phyloP scores from a whole-genome alignment of 768 basidiomycete species.

The Trametes cubensis region DNA sequence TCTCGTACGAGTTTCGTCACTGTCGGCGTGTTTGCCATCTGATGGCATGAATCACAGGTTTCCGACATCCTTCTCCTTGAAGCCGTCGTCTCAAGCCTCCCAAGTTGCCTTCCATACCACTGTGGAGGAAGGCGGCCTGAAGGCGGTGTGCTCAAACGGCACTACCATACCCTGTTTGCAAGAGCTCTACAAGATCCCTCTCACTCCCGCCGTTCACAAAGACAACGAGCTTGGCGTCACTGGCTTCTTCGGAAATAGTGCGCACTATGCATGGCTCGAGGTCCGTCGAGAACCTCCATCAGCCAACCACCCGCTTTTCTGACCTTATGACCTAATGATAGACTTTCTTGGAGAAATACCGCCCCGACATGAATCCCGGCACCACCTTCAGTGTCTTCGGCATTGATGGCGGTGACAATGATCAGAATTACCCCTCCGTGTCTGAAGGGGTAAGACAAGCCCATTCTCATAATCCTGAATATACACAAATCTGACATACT shows the following conservation, averaged over 20 bases:
- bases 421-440: neutral
- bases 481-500: neutral
- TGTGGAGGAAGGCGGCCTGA: neutral
- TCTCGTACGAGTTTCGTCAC: slow-evolving; percentile 25
- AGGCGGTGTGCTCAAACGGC: slow-evolving; percentile 21
- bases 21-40: neutral
- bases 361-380: slow-evolving; percentile 29
- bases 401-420: slow-evolving; percentile 33
- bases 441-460: slow-evolving; percentile 54
- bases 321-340: slow-evolving; percentile 45
- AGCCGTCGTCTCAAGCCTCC: neutral
- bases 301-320: too few species aligned
- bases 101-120: neutral
- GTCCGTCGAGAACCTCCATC: slow-evolving; percentile 39
- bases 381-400: slow-evolving; percentile 32
- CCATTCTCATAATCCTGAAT: neutral
- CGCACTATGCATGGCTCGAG: slow-evolving; percentile 29
- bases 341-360: slow-evolving; percentile 32
- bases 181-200: slow-evolving; percentile 37
- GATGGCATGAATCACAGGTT: too few species aligned
- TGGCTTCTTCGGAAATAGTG: slow-evolving; percentile 33
- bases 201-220: slow-evolving; percentile 31
- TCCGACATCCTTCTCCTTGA: too few species aligned
- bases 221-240: slow-evolving; percentile 33
- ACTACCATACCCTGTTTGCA: slow-evolving; percentile 34